phyloP scores from a whole-genome alignment of 2,329 filamentous ascomycete species.

The Xylariomycetidae sp. region DNA sequence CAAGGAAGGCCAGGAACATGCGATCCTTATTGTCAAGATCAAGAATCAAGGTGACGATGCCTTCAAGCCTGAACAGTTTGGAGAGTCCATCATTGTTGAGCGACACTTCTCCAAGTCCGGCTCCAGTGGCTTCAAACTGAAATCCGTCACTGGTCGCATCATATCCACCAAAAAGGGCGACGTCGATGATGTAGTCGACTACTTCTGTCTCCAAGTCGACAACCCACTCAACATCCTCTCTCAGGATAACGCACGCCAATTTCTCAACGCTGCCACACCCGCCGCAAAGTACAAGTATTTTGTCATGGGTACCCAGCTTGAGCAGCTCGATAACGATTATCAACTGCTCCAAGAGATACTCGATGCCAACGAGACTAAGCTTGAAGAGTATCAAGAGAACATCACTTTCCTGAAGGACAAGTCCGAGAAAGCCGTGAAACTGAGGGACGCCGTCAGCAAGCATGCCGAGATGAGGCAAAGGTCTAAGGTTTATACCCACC shows the following conservation, averaged over 20 bases:
- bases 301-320: conserved; percentile 86
- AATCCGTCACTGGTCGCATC: conserved; percentile 62
- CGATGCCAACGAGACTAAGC: conserved; percentile 64
- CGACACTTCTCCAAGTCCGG: conserved; percentile 76
- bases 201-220: conserved; percentile 88
- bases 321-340: conserved; percentile 90
- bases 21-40: conserved; percentile 74
- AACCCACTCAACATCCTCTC: conserved; percentile 95
- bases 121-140: conserved; percentile 80
- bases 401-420: conserved; percentile 55
- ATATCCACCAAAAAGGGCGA: conserved; percentile 82
- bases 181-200: conserved; percentile 89
- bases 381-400: conserved; percentile 58
- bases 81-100: conserved; percentile 83
- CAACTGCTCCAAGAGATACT: conserved; percentile 74
- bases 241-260: conserved; percentile 91
- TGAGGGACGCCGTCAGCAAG: conserved; percentile 61
- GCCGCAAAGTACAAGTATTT: conserved; percentile 95
- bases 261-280: conserved; percentile 79
- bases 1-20: conserved; percentile 78
- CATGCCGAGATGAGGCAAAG: conserved; percentile 61
- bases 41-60: conserved; percentile 86
- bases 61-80: conserved; percentile 78
- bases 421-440: conserved; percentile 57
- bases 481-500: conserved; percentile 53